Evolutionary conservation across 2,329 filamentous ascomycete genomes (phyloP).

Genomic region (Calonectria pseudoreteaudii): DNA sequence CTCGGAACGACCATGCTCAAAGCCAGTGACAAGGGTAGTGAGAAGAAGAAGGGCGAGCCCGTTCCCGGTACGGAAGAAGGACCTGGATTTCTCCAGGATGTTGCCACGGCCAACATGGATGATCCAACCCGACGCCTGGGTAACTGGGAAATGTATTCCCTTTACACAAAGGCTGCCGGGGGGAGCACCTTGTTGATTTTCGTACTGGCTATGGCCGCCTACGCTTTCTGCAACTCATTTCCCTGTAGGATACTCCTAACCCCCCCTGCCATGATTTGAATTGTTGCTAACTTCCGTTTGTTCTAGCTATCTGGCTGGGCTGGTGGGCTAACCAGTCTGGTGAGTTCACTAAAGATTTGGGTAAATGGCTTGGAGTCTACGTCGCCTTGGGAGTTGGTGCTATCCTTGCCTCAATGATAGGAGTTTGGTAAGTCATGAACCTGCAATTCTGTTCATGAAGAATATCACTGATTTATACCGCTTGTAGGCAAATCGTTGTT

Average conservation of each 20-base stretch:
- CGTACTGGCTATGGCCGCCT: constrained; percentile 3
- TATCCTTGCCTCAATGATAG: constrained; percentile 8
- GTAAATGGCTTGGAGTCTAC: constrained; percentile 17
- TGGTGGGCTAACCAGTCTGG: constrained; percentile 14
- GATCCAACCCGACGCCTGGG: constrained; percentile 15
- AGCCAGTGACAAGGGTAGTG: not conserved
- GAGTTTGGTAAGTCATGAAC: not conserved
- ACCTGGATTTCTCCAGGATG: not conserved
- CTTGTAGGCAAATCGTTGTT: constrained; percentile 10
- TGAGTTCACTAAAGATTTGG: not conserved
- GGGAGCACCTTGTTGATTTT: not conserved
- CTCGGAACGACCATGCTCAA: not conserved
- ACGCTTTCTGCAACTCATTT: constrained; percentile 14
- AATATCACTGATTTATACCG: not conserved
- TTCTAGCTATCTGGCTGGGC: constrained; percentile 12
- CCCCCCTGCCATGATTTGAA: not conserved
- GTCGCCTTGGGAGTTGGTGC: constrained; percentile 12
- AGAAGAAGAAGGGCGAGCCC: not conserved
- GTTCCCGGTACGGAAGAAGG: not conserved
- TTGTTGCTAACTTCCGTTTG: not conserved
- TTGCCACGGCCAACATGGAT: not conserved
- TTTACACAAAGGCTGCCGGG: constrained; percentile 8
- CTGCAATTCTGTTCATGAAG: not conserved
- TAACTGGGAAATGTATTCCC: constrained; percentile 14
- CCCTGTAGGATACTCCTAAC: not conserved